Conservation (phyloP, 1,284 basidiomycete species). For the Ustilago lituana region DNA sequence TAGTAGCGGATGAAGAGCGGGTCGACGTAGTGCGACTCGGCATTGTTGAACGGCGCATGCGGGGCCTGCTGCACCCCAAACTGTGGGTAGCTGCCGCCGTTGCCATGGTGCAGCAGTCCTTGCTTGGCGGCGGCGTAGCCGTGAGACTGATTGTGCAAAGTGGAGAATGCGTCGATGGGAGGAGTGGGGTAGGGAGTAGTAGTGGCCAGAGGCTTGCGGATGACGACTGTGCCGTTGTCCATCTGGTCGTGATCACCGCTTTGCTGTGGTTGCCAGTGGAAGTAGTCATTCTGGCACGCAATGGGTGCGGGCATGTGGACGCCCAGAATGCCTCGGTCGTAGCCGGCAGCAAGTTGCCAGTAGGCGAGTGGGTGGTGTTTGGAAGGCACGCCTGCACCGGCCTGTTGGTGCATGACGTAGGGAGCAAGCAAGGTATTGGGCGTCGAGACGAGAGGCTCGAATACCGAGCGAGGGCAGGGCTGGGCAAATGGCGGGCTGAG, state of each 20-base stretch:
- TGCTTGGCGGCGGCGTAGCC: slow-evolving; percentile 17
- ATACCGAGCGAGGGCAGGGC: slow-evolving; percentile 43
- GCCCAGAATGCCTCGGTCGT: slow-evolving; percentile 48
- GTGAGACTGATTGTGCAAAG: slow-evolving; percentile 11
- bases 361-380: slow-evolving; percentile 47
- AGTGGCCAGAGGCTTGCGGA: slow-evolving; percentile 34
- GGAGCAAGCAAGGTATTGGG: slow-evolving; percentile 52
- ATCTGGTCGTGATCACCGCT: slow-evolving; percentile 7
- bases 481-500: slow-evolving; percentile 45
- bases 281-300: slow-evolving; percentile 36
- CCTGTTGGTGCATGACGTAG: slow-evolving; percentile 34
- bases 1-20: slow-evolving; percentile 48
- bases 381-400: slow-evolving; percentile 15
- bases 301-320: slow-evolving; percentile 49
- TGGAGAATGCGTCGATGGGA: slow-evolving; percentile 42
- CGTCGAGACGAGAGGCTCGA: slow-evolving; percentile 48
- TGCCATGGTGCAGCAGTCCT: slow-evolving; percentile 8
- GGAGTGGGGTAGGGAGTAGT: slow-evolving; percentile 45
- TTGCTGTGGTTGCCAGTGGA: slow-evolving; percentile 35
- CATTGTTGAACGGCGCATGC: slow-evolving; percentile 54
- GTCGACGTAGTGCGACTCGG: slow-evolving; percentile 43
- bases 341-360: slow-evolving; percentile 48
- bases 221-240: slow-evolving; percentile 12
- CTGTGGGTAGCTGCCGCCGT: slow-evolving; percentile 9
- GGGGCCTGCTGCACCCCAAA: slow-evolving; percentile 24